Conservation (phyloP, 305 asterid genomes). For the Andrographis paniculata region DNA sequence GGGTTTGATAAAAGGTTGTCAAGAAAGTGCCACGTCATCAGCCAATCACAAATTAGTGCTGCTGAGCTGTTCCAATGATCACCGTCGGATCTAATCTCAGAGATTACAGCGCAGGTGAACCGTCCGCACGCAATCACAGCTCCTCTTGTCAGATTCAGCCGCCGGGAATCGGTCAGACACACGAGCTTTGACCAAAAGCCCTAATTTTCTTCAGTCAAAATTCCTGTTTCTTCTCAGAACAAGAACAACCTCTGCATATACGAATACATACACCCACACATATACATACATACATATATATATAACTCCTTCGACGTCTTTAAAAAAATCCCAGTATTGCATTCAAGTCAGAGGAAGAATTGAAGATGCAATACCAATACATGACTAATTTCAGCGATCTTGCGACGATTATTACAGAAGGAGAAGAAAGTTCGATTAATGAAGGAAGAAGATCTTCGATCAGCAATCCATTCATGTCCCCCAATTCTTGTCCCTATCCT, state of each 20-base stretch:
- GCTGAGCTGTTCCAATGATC: too few relatives aligned
- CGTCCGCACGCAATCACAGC: conserved; percentile 12
- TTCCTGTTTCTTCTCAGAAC: background rate
- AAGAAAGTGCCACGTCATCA: too few relatives aligned
- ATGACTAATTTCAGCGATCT: conserved; percentile 41
- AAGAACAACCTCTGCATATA: background rate
- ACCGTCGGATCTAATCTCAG: background rate
- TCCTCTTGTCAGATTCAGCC: conserved; percentile 41
- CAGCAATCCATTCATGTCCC: conserved; percentile 19
- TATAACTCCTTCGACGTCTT: too few relatives aligned
- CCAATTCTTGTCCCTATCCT: conserved; percentile 57
- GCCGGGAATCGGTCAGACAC: conserved; percentile 72
- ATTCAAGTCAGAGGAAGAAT: background rate
- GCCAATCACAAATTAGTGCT: too few relatives aligned
- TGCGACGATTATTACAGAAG: conserved; percentile 18
- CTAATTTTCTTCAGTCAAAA: conserved; percentile 47
- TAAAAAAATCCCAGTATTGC: background rate
- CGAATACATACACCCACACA: background rate
- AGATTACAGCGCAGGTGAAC: conserved; percentile 1
- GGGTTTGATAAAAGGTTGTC: too few relatives aligned
- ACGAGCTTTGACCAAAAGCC: conserved; percentile 58
- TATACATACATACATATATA: too few relatives aligned
- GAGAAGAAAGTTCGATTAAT: conserved; percentile 10
- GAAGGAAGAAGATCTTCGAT: conserved; percentile 17
- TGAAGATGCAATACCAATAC: conserved; percentile 10